A percentile compares a stretch with the other conserved stretches of the same genome.
phyloP scores from a whole-genome alignment of 805 yeast species.

The Candida koratica region DNA sequence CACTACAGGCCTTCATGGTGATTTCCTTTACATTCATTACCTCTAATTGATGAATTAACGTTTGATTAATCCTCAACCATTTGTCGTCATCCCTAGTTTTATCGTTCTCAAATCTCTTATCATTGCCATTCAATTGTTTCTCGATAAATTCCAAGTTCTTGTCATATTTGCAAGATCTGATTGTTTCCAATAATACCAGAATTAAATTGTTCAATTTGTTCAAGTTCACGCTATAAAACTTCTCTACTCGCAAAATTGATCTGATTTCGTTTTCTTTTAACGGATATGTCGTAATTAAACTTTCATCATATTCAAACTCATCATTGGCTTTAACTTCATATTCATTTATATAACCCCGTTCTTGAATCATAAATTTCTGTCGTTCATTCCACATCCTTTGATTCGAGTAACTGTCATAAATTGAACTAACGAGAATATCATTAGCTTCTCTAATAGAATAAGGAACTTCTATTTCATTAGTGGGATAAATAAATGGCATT shows the following conservation, averaged over 20 bases:
- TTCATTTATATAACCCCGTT: slow-evolving; percentile 48
- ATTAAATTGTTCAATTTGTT: slow-evolving; percentile 60
- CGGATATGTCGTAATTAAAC: slow-evolving; percentile 27
- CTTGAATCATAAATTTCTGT: slow-evolving; percentile 66
- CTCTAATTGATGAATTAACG: slow-evolving; percentile 46
- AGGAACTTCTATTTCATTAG: slow-evolving; percentile 50
- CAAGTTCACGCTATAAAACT: slow-evolving; percentile 50
- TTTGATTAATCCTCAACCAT: slow-evolving; percentile 18
- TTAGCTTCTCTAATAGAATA: slow-evolving; percentile 78
- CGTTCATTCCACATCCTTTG: slow-evolving; percentile 71
- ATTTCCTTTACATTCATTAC: slow-evolving; percentile 58
- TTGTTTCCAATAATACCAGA: slow-evolving; percentile 57
- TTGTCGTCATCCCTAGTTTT: slow-evolving; percentile 5
- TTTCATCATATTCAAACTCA: slow-evolving; percentile 30
- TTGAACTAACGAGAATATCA: slow-evolving; percentile 55
- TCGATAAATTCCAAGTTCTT: slow-evolving; percentile 33
- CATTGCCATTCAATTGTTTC: slow-evolving; percentile 31
- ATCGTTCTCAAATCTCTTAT: slow-evolving; percentile 21
- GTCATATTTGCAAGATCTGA: slow-evolving; percentile 50
- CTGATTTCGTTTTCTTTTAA: slow-evolving; percentile 31
- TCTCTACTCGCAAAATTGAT: slow-evolving; percentile 54
- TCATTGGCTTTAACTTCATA: slow-evolving; percentile 14
- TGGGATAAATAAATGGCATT: slow-evolving; percentile 64
- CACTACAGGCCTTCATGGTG: slow-evolving; percentile 54
- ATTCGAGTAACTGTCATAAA: slow-evolving; percentile 62